Percentiles rank a stretch among this genome's conserved stretches.
These are phyloP conservation scores for Fusarium buxicola DNA, from an alignment of 2,329 filamentous ascomycete genomes.

Conservation along the genomic window DNA sequence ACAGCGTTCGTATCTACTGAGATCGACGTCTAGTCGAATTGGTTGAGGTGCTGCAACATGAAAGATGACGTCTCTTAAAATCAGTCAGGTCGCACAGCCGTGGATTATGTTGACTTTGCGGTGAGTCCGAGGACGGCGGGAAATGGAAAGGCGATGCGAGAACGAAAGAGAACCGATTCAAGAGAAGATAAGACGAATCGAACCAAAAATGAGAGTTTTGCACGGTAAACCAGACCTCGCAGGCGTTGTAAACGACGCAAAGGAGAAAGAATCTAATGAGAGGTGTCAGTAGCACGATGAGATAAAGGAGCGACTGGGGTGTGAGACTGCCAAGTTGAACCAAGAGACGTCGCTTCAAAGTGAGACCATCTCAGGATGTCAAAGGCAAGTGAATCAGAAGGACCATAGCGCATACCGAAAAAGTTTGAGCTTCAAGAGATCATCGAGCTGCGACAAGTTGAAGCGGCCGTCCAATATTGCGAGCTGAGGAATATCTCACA, in stretches of 20 bases:
- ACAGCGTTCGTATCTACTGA: constrained; percentile 39
- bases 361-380: constrained; percentile 18
- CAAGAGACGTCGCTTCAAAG: constrained; percentile 23
- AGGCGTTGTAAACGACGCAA: constrained; percentile 33
- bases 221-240: constrained; percentile 44
- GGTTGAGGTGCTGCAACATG: constrained; percentile 41
- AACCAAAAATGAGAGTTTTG: constrained; percentile 36
- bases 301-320: constrained; percentile 7
- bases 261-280: constrained; percentile 35
- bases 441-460: constrained; percentile 8
- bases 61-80: constrained; percentile 34
- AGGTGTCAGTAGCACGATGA: constrained; percentile 34
- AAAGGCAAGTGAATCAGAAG: constrained; percentile 5
- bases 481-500: constrained; percentile 20
- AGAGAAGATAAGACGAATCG: constrained; percentile 33
- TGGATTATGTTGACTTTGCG: constrained; percentile 29
- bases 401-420: constrained; percentile 23
- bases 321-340: constrained; percentile 35
- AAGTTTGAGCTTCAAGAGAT: constrained; percentile 23
- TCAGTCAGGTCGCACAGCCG: constrained; percentile 40
- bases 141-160: constrained; percentile 13
- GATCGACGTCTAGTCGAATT: constrained; percentile 40
- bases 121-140: constrained; percentile 18
- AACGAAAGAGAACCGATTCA: constrained; percentile 36
- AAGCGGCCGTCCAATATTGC: constrained; percentile 6